These are phyloP conservation scores for Erythrophleum fordii DNA, from an alignment of 306 rosid genomes.

Conservation along the genomic window DNA sequence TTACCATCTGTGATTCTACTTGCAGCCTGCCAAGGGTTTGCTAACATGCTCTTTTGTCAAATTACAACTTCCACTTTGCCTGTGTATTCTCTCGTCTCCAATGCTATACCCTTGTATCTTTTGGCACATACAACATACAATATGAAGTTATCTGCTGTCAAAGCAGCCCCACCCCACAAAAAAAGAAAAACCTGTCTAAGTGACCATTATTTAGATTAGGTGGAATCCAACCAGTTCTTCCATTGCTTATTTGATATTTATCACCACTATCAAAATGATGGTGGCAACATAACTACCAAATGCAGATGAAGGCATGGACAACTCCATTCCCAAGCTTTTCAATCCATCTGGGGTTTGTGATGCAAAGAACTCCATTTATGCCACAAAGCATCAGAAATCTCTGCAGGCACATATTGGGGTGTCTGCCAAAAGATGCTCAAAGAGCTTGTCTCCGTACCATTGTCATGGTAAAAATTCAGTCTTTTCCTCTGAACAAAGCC, in stretches of 20 bases:
- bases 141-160: slow-evolving; percentile 50
- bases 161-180: too few species aligned
- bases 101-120: slow-evolving; percentile 42
- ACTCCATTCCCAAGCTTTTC: slow-evolving; percentile 61
- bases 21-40: too few species aligned
- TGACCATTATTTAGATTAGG: slow-evolving; percentile 68
- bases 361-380: slow-evolving; percentile 66
- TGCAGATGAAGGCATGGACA: slow-evolving; percentile 65
- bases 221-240: slow-evolving; percentile 65
- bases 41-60: too few species aligned
- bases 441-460: slow-evolving; percentile 45
- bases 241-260: slow-evolving; percentile 47
- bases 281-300: slow-evolving; percentile 61
- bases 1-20: too few species aligned
- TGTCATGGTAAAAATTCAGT: not conserved
- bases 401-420: slow-evolving; percentile 64
- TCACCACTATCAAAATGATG: slow-evolving; percentile 53
- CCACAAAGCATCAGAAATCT: slow-evolving; percentile 65
- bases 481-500: slow-evolving; percentile 55
- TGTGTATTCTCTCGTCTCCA: slow-evolving; percentile 40
- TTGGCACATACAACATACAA: slow-evolving; percentile 52
- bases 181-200: too few species aligned
- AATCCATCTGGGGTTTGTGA: slow-evolving; percentile 60
- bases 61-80: slow-evolving; percentile 29
- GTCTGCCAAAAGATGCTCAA: slow-evolving; percentile 68